Percentiles rank a stretch among this genome's conserved stretches.
phyloP scores from a whole-genome alignment of 352 stramenopile genomes.

The Blastocystis sp. region DNA sequence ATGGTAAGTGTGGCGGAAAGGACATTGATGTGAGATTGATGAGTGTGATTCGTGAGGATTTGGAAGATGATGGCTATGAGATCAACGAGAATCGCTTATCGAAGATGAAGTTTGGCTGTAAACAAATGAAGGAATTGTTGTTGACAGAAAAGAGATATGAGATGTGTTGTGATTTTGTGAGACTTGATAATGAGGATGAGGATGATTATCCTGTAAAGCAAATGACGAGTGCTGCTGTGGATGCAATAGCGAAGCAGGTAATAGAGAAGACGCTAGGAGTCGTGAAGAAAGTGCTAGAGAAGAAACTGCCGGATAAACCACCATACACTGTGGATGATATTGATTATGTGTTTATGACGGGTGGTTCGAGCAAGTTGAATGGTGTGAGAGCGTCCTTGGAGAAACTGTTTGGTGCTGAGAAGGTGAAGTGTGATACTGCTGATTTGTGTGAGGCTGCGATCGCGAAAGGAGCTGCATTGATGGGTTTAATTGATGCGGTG shows the following conservation, averaged over 20 bases:
- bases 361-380: slow-evolving; percentile 13
- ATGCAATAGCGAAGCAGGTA: not conserved
- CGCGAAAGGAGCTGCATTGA: slow-evolving; percentile 12
- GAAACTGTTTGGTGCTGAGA: not conserved
- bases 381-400: not conserved
- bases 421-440: not conserved
- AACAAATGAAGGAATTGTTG: slow-evolving; percentile 29
- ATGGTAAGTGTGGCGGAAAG: slow-evolving; percentile 22
- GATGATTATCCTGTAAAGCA: not conserved
- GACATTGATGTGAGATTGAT: slow-evolving; percentile 50
- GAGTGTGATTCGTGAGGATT: not conserved
- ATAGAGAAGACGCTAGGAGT: slow-evolving; percentile 28
- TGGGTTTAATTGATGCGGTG: not conserved
- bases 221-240: not conserved
- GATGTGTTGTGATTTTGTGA: not conserved
- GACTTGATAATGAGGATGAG: not conserved
- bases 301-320: too few species aligned
- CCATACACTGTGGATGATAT: slow-evolving; percentile 12
- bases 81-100: not conserved
- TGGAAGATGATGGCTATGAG: not conserved
- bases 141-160: not conserved
- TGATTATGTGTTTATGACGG: slow-evolving; percentile 53
- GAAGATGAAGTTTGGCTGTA: slow-evolving; percentile 14
- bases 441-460: not conserved
- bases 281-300: not conserved